phyloP scores from a whole-genome alignment of 2,329 filamentous ascomycete genomes.

The Fonsecaea monophora region DNA sequence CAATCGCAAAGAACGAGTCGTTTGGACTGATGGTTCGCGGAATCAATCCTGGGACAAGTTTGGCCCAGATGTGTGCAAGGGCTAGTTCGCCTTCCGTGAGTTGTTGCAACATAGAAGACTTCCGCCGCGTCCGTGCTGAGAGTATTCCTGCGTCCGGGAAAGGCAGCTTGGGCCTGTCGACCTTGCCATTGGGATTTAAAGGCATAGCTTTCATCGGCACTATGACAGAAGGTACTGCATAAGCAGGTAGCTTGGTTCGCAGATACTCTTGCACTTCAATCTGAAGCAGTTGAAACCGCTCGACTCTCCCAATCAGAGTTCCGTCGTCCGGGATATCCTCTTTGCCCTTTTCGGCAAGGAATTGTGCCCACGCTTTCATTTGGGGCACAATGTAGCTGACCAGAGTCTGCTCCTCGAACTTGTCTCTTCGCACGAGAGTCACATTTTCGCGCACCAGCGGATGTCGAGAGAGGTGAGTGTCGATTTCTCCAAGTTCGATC shows the following conservation, averaged over 20 bases:
- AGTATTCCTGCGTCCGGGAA: slow-evolving; percentile 77
- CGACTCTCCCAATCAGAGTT: slow-evolving; percentile 61
- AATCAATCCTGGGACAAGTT: slow-evolving; percentile 70
- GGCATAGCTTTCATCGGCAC: slow-evolving; percentile 72
- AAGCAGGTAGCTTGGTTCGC: slow-evolving; percentile 73
- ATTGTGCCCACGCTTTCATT: slow-evolving; percentile 73
- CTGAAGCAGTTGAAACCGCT: slow-evolving; percentile 66
- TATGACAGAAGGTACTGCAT: slow-evolving; percentile 76
- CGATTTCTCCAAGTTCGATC: slow-evolving; percentile 93
- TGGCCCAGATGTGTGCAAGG: slow-evolving; percentile 76
- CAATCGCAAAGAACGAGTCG: slow-evolving; percentile 77
- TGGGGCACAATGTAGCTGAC: slow-evolving; percentile 93
- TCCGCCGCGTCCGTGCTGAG: slow-evolving; percentile 60
- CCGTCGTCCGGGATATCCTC: slow-evolving; percentile 64
- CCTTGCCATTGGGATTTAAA: slow-evolving; percentile 87
- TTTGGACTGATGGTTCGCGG: slow-evolving; percentile 70
- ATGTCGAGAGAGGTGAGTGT: slow-evolving; percentile 77
- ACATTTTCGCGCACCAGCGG: slow-evolving; percentile 81
- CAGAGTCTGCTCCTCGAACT: slow-evolving; percentile 81
- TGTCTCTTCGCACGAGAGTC: slow-evolving; percentile 82
- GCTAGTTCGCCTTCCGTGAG: slow-evolving; percentile 63
- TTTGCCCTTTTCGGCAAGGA: slow-evolving; percentile 63
- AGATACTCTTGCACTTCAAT: slow-evolving; percentile 71
- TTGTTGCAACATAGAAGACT: slow-evolving; percentile 57
- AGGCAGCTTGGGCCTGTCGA: slow-evolving; percentile 78